Conservation (phyloP, 73 alveolate genomes). For the Paramecium sonneborni region DNA sequence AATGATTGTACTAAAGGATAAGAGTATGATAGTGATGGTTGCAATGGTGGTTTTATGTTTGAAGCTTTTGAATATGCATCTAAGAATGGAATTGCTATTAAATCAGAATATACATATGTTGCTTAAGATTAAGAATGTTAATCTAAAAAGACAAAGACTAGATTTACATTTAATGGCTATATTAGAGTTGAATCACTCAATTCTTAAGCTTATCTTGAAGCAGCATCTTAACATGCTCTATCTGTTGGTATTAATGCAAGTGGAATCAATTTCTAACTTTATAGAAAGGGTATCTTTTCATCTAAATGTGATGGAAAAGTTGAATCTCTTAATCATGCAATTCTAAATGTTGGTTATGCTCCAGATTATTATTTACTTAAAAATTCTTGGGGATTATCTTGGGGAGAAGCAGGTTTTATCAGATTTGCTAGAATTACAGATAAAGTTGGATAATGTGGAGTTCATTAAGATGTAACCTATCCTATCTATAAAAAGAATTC, state of each 20-base stretch:
- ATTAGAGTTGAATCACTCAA: constrained; percentile 57
- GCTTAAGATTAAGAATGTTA: constrained; percentile 59
- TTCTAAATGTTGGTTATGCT: constrained; percentile 82
- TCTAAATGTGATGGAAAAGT: constrained; percentile 1
- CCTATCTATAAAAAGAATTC: constrained; percentile 30
- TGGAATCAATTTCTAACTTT: constrained; percentile 71
- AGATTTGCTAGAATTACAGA: constrained; percentile 61
- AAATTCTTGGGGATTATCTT: constrained; percentile 73
- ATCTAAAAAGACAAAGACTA: constrained; percentile 47
- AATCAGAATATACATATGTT: constrained; percentile 68
- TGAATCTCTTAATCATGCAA: constrained; percentile 76
- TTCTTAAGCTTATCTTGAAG: constrained; percentile 61
- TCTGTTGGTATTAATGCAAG: constrained; percentile 80
- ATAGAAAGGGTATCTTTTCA: constrained; percentile 75
- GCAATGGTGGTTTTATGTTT: constrained; percentile 82
- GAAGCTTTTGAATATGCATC: constrained; percentile 74
- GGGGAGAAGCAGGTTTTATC: constrained; percentile 75
- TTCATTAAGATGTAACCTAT: constrained; percentile 57
- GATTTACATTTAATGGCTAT: constrained; percentile 38
- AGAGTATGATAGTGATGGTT: constrained; percentile 69
- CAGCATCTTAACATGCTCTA: constrained; percentile 70
- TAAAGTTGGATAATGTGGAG: constrained; percentile 67
- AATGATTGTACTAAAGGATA: constrained; percentile 65
- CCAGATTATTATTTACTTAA: constrained; percentile 42
- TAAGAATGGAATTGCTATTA: constrained; percentile 49